These are phyloP conservation scores for Aspergillus tubingensis DNA, from an alignment of 2,329 filamentous ascomycete genomes.

Conservation along the genomic window DNA sequence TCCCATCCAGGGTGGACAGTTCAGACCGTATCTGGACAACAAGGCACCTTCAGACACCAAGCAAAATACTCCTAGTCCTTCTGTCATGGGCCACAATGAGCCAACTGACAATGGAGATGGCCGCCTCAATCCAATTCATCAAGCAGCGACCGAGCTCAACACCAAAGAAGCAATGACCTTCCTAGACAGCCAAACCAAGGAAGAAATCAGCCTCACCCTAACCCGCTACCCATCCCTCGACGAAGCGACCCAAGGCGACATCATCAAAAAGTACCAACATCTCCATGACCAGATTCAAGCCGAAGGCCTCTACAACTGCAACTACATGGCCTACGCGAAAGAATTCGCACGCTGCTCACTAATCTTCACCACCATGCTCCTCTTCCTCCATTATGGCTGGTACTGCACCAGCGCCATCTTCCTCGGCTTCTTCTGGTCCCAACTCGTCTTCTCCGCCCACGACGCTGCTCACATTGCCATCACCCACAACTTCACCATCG, in stretches of 20 bases:
- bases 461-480: slow-evolving; percentile 96
- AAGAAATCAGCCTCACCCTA: slow-evolving; percentile 15
- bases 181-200: slow-evolving; percentile 12
- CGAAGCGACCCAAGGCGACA: slow-evolving; percentile 66
- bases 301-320: slow-evolving; percentile 76
- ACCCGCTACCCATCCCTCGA: slow-evolving; percentile 78
- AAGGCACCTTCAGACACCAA: neutral
- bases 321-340: slow-evolving; percentile 71
- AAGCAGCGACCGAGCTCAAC: neutral
- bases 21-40: slow-evolving; percentile 53
- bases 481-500: slow-evolving; percentile 79
- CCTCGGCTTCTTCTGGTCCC: slow-evolving; percentile 85
- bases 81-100: rapidly evolving
- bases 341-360: slow-evolving; percentile 69
- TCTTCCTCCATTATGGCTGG: slow-evolving; percentile 62
- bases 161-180: slow-evolving; percentile 21
- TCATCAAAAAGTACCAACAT: slow-evolving; percentile 61
- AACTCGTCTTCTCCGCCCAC: slow-evolving; percentile 86
- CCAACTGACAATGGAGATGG: neutral
- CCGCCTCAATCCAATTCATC: neutral
- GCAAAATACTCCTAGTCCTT: no score
- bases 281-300: slow-evolving; percentile 45
- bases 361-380: slow-evolving; percentile 55
- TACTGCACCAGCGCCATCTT: slow-evolving; percentile 69
- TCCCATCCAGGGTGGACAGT: slow-evolving; percentile 83